Percentiles rank a stretch among this genome's conserved stretches.
These are phyloP conservation scores for Nicotiana knightiana DNA, from an alignment of 257 asterid genomes.

Conservation along the genomic window DNA sequence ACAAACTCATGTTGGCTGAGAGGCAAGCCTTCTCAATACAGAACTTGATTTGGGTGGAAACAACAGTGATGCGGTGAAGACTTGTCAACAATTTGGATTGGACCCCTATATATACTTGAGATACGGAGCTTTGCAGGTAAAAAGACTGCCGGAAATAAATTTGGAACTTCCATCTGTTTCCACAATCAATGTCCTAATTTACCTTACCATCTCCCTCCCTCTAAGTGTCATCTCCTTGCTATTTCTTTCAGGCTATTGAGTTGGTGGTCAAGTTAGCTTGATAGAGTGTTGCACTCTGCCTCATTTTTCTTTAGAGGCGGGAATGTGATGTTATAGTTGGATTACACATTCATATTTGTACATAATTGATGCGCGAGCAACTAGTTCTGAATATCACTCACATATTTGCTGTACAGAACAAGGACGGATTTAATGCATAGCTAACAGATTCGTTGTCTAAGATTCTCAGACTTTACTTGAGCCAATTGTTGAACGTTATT, in stretches of 20 bases:
- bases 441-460: background rate
- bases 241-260: conserved; percentile 11
- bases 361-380: conserved; percentile 6
- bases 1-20: conserved; percentile 54
- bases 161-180: background rate
- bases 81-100: conserved; percentile 1
- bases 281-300: conserved; percentile 24
- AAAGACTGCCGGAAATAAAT: background rate
- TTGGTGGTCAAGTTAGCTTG: conserved; percentile 9
- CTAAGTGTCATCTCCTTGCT: background rate
- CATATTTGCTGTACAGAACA: conserved; percentile 13
- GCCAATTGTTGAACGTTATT: background rate
- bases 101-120: conserved; percentile 3
- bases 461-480: background rate
- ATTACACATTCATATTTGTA: conserved; percentile 19
- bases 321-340: conserved; percentile 12
- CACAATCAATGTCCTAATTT: background rate
- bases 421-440: background rate
- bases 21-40: conserved; percentile 39
- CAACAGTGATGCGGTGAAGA: conserved; percentile 2
- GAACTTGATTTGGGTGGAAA: conserved; percentile 23
- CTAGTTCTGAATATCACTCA: background rate
- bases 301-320: conserved; percentile 32
- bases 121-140: background rate
- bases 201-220: background rate